Base-by-base conservation (phyloP, 768 basidiomycete genomes). In the Gloeopeniophorella convolvens region DNA sequence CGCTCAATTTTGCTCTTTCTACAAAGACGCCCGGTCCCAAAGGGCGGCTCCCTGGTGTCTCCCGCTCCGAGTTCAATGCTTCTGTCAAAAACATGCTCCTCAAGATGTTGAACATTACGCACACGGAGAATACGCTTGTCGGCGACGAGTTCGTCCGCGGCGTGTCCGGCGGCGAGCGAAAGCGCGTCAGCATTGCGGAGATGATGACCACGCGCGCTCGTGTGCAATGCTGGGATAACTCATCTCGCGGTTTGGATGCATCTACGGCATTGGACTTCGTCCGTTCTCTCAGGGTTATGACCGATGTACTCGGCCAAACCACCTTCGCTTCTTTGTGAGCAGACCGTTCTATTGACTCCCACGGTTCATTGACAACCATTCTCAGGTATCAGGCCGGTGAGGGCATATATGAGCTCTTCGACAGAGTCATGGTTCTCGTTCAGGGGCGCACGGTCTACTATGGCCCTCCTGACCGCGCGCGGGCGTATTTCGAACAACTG, bases 251-350 rank as follows among this genome's bases (percentile, higher is more conserved):
- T 18, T 68, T 89, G 44, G 87, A 90, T 56, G 89, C 91, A 0
- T 89, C 88, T 4, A 94, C 91, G 11, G 91, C 91, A 0, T 72
- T 92, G 33, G 92, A 95, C 62, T 94, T 91, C 58, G 80, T 78
- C 48, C 87, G 82, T 66, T 82, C 83, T 42, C 70, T 95, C 42
- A 76, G 91, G 16, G 70, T 92, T 33, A 81, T 89, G 75, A 93
- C 92, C 10, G 91, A 95, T 61, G 68, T 90, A 13, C 74, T 85
- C 12, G 79, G 83, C 8, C 82, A 83, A 65, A 84, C 88, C 1
- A 89, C 85, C 6, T 86, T 94, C 61, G 81, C 89, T 11, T 81
- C 85, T 9, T 66, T 94, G 72, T 82, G 65, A 62, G 81, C 65
- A 15, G 5, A 16, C 27, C 23, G 43, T 15, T 15, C 27, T 40